Evolutionary conservation across 1,284 basidiomycete genomes (phyloP), one percentile per base, ranked within the genome.

Genomic region (Psilocybe mexicana): DNA sequence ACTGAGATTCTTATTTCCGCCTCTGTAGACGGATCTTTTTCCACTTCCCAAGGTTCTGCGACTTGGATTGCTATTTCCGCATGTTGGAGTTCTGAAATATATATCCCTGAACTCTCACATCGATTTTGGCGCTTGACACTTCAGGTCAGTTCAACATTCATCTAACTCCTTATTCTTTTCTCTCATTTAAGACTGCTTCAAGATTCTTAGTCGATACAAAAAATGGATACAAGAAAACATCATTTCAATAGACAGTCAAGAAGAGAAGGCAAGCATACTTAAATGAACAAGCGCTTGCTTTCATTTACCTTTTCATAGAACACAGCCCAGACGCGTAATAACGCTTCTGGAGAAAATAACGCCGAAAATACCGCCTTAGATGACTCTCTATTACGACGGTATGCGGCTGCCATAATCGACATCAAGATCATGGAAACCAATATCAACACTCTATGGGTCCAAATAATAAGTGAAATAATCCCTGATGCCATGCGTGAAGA

Each of bases 121-220:
- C 83, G 90, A 52, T 96, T 97, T 70, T 97, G 94, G 95, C 85
- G 83, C 62, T 76, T 97, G 57, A 92, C 87, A 2, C 74, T 98
- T 36, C 95, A 97, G 83, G 93, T 92, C 47, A 52, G 73, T 18
- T 62, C 43, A 7, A 23, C 2, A 40, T 12, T 49, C 35, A 58
- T n/a, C 18, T 18, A 18, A 25, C 25, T 51, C 12, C 40, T 51
- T 53, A 33, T 6, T 58, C 18, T 58, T 55, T 57, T 60, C 50
- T n/a, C 58, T 48, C 14, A 28, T 2, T 33, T 23, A 8, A 11
- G 14, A 6, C 18, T 35, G 14, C 5, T 18, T 56, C 62, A 47
- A 93, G 91, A 83, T 95, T 51, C 67, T 94, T 43, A 88, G 85
- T 66, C 82, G 94, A 57, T 95, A 92, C 69, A 83, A 76, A 57